Conservation (phyloP, 768 basidiomycete genomes). For the Podaxis mareebaensis region DNA sequence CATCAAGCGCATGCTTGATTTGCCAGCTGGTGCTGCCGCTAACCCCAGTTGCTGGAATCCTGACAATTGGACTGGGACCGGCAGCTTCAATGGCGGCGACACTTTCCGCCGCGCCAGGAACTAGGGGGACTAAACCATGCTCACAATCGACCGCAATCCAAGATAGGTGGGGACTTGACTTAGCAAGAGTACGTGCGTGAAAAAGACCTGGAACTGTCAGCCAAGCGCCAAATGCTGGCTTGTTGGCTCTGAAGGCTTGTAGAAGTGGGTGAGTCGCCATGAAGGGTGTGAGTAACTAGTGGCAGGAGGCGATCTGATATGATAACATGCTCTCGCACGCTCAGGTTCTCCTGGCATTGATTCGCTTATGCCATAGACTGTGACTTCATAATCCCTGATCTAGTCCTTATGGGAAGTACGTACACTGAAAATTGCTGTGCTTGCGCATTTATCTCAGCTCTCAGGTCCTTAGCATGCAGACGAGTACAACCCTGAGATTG, state of each 20-base stretch:
- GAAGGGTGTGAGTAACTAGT: neutral
- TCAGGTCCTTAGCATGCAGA: too few species aligned
- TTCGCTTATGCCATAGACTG: neutral
- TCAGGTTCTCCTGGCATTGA: neutral
- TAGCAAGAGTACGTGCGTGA: slow-evolving; percentile 58
- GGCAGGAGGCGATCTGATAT: neutral
- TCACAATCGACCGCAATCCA: slow-evolving; percentile 73
- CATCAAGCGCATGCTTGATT: slow-evolving; percentile 71
- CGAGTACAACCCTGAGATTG: too few species aligned
- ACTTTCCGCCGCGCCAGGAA: slow-evolving; percentile 57
- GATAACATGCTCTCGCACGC: neutral
- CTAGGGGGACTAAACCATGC: slow-evolving; percentile 59
- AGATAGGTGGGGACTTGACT: slow-evolving; percentile 53
- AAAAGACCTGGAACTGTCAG: slow-evolving; percentile 59
- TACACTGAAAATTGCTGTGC: too few species aligned
- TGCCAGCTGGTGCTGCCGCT: slow-evolving; percentile 63
- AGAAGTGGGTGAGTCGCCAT: slow-evolving; percentile 60
- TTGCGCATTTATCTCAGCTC: too few species aligned
- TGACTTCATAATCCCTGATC: too few species aligned
- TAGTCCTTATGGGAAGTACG: too few species aligned
- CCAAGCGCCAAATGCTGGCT: slow-evolving; percentile 70
- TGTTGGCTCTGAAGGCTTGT: slow-evolving; percentile 51
- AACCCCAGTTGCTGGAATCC: slow-evolving; percentile 65
- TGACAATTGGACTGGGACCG: slow-evolving; percentile 55
- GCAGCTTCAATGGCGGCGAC: slow-evolving; percentile 55